Percentiles rank a stretch among this genome's conserved stretches.
Evolutionary conservation across 2,329 filamentous ascomycete species (phyloP).

Genomic region (Ceratocystiopsis minuta): DNA sequence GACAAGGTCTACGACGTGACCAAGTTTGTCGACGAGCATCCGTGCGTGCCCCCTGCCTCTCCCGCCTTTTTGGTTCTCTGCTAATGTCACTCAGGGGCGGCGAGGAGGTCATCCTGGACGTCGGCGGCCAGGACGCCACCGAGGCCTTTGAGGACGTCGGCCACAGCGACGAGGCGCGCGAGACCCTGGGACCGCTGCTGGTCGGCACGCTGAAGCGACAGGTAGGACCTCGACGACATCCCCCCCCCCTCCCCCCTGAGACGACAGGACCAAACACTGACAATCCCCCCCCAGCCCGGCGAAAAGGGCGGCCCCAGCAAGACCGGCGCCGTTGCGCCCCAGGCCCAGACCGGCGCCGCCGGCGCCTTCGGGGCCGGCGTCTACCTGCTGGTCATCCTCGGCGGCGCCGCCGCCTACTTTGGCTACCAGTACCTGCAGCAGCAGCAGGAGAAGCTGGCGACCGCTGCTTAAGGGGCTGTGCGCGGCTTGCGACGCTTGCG

Average conservation of each 20-base stretch:
- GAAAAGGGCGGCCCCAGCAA: constrained; percentile 21
- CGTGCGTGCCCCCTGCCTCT: constrained; percentile 32
- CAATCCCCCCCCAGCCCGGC: constrained; percentile 7
- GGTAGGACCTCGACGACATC: no score
- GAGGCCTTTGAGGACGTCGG: constrained; percentile 99
- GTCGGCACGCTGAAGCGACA: constrained; percentile 64
- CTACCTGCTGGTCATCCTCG: constrained; percentile 65
- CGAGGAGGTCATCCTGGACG: constrained; percentile 94
- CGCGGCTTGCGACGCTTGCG: background rate
- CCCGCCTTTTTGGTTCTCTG: background rate
- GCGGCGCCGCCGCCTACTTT: constrained; percentile 58
- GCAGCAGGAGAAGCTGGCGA: constrained; percentile 14
- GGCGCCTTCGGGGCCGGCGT: constrained; percentile 56
- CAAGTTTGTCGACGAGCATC: constrained; percentile 93
- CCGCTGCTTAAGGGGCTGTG: background rate
- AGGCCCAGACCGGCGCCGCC: constrained; percentile 27
- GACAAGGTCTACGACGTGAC: constrained; percentile 88
- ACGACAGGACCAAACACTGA: constrained; percentile 9
- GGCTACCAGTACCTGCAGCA: constrained; percentile 74
- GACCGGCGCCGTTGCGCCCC: constrained; percentile 29
- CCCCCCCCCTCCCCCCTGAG: no score
- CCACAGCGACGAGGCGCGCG: constrained; percentile 94
- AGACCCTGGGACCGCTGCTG: constrained; percentile 65
- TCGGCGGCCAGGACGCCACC: constrained; percentile 86
- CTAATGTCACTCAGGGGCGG: constrained; percentile 51